Conservation (phyloP, 169 alveolate species). For the Plasmodium fragile region DNA sequence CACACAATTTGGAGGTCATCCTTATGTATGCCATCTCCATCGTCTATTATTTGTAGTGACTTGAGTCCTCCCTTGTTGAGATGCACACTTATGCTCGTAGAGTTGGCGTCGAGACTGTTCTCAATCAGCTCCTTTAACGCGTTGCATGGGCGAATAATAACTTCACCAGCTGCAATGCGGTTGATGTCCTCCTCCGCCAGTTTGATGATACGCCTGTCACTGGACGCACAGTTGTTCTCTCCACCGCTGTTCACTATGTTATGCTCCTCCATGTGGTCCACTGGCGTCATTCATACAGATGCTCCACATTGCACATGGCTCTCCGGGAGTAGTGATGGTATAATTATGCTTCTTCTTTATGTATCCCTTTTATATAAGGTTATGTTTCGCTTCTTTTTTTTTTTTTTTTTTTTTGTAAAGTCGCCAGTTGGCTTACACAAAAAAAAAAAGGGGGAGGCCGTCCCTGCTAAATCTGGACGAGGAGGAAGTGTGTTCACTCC, state of each 20-base stretch:
- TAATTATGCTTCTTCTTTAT: not conserved
- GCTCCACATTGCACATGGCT: not conserved
- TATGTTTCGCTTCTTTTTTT: not conserved
- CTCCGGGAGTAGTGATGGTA: not conserved
- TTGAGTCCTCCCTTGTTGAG: slow-evolving; percentile 94
- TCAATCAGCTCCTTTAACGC: slow-evolving; percentile 98
- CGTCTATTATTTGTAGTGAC: slow-evolving; percentile 93
- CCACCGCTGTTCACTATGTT: not conserved
- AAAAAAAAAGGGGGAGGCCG: not conserved
- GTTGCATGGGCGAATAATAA: slow-evolving; percentile 95
- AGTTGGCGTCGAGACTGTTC: slow-evolving; percentile 98
- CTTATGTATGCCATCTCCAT: slow-evolving; percentile 96
- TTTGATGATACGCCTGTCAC: slow-evolving; percentile 81
- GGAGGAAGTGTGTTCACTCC: not conserved
- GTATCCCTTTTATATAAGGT: not conserved
- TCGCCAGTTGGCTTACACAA: not conserved
- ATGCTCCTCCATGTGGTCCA: not conserved
- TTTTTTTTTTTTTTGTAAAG: not conserved
- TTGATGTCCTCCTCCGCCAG: slow-evolving; percentile 92
- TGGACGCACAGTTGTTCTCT: not conserved
- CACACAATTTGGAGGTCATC: slow-evolving; percentile 95
- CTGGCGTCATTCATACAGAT: not conserved
- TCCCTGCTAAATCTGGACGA: not conserved
- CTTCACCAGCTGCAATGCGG: slow-evolving; percentile 99
- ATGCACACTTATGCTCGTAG: slow-evolving; percentile 89